Base-by-base conservation (phyloP, 768 basidiomycete genomes). In the Strobilomyces echinocephalus region DNA sequence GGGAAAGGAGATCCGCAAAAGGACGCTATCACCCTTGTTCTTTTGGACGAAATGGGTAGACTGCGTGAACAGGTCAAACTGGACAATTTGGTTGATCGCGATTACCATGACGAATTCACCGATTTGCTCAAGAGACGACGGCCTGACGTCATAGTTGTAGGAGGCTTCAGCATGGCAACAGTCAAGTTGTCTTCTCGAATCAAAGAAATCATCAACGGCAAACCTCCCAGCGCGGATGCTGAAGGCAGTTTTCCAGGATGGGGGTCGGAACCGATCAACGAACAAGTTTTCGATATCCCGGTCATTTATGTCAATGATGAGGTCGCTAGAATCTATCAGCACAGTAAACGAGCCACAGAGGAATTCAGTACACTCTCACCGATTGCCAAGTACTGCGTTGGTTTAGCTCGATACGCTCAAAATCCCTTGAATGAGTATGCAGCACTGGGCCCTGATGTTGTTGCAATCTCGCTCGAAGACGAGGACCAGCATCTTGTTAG, bases 381-480 rank as follows among this genome's bases (percentile, higher is more conserved):
- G 5, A 84, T 86, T 43, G 88, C 86, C 33, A 89, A 91, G 69
- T 99, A 97, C 65, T 97, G 95, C 63, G 79, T 98, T 45, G 97
- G 92, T 49, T 74, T 99, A 59, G 95, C 93, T 36, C 84, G 97
- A 53, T 98, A 94, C 63, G 78, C 82, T 6, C 97, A 98, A 72
- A 95, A 85, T 64, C 97, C 97, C 2, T 70, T 98, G 61, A 95
- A 91, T 64, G 97, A 98, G 68, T 95, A 90, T 66, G 88, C 91
- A 16, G 91, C 95, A 1, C 74, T 98, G 36, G 95, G 95, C 3
- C 57, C 79, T 11, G 92, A 97, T 69, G 84, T 98, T 46, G 74
- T 83, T 2, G 85, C 91, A 6, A 83, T 98, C 52, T 80, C 85
- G 0, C 89, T 94, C 56, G 85, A 91, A 55, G 85, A 92, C 24